phyloP scores from a whole-genome alignment of 2,329 filamentous ascomycete genomes.

The Fusarium succisae region DNA sequence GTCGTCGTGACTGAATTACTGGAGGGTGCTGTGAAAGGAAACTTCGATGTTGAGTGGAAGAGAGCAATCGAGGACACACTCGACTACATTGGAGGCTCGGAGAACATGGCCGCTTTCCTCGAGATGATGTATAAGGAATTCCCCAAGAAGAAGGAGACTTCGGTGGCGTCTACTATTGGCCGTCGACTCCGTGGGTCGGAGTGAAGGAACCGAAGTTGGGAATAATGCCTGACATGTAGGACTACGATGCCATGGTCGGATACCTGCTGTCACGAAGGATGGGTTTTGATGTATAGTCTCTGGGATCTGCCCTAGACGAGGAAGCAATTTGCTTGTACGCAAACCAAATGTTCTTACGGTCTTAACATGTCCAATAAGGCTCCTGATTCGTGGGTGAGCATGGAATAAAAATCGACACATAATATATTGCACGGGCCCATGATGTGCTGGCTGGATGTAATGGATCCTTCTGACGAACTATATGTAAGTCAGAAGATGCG shows the following conservation, averaged over 20 bases:
- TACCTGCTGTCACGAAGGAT: neutral
- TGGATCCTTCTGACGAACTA: conserved; percentile 25
- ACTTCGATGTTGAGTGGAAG: conserved; percentile 2
- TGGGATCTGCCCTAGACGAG: neutral
- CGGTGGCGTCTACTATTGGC: neutral
- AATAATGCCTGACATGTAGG: neutral
- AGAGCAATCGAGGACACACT: conserved; percentile 12
- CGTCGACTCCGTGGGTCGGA: conserved; percentile 11
- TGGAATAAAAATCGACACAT: conserved; percentile 9
- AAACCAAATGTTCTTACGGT: neutral
- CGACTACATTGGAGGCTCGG: conserved; percentile 10
- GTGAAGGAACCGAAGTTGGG: neutral
- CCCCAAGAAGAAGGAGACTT: neutral
- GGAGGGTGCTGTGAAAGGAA: neutral
- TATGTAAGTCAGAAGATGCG: conserved; percentile 18
- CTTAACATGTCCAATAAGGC: neutral
- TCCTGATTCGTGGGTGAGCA: neutral
- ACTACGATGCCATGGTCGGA: neutral
- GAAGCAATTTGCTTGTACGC: neutral
- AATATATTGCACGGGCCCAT: conserved; percentile 26
- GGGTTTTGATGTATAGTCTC: neutral
- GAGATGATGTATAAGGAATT: conserved; percentile 4
- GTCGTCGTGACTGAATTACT: conserved; percentile 14
- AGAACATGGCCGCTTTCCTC: conserved; percentile 18
- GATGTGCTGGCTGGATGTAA: conserved; percentile 13